Conservation (phyloP, 1,139 yeast genomes). For the Suhomyces bribrorum region DNA sequence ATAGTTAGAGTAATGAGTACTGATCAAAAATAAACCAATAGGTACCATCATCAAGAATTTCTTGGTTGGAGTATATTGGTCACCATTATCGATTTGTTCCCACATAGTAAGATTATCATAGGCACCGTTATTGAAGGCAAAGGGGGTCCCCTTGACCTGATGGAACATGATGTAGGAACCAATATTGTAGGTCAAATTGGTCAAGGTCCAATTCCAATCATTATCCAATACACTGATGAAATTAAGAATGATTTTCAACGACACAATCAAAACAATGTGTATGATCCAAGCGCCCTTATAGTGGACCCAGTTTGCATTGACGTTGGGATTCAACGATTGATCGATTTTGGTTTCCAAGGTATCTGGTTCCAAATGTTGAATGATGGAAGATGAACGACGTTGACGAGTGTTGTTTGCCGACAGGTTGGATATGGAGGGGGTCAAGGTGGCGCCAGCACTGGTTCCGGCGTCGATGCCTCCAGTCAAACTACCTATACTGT, state of each 20-base stretch:
- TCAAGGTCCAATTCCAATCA: slow-evolving; percentile 92
- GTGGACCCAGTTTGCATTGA: slow-evolving; percentile 96
- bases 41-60: slow-evolving; percentile 92
- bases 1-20: slow-evolving; percentile 89
- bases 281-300: slow-evolving; percentile 95
- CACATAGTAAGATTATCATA: slow-evolving; percentile 96
- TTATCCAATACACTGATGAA: slow-evolving; percentile 67
- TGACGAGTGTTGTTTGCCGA: slow-evolving; percentile 37
- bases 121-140: slow-evolving; percentile 95
- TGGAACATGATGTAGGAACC: slow-evolving; percentile 97
- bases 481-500: slow-evolving; percentile 23
- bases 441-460: slow-evolving; percentile 13
- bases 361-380: slow-evolving; percentile 91
- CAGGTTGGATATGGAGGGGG: slow-evolving; percentile 34
- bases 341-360: slow-evolving; percentile 90
- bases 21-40: slow-evolving; percentile 76
- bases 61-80: slow-evolving; percentile 94
- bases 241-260: slow-evolving; percentile 75
- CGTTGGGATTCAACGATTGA: slow-evolving; percentile 83
- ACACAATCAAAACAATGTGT: slow-evolving; percentile 77
- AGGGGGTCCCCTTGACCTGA: slow-evolving; percentile 94
- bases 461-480: slow-evolving; percentile 17
- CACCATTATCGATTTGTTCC: slow-evolving; percentile 98
- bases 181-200: slow-evolving; percentile 83
- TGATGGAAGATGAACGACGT: slow-evolving; percentile 53